Conservation (phyloP, 2,329 filamentous ascomycete species). For the Fusarium verticillioides region DNA sequence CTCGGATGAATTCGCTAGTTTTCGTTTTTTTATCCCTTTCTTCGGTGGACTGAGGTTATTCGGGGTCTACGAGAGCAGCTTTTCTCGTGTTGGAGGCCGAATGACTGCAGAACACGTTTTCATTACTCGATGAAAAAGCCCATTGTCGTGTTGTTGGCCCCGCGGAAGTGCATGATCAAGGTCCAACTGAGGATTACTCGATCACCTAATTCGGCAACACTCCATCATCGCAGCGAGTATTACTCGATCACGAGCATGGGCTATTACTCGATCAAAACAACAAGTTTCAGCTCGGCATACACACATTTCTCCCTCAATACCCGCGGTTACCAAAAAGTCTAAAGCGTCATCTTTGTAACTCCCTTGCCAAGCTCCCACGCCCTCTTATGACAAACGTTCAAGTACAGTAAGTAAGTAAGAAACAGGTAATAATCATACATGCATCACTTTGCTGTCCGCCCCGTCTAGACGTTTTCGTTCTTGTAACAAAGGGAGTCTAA, state of each 20-base stretch:
- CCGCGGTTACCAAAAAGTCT: slow-evolving; percentile 12
- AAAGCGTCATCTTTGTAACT: neutral
- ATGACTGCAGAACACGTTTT: slow-evolving; percentile 26
- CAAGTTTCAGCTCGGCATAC: slow-evolving; percentile 5
- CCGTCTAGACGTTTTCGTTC: slow-evolving; percentile 18
- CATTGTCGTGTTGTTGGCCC: neutral
- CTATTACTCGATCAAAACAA: slow-evolving; percentile 32
- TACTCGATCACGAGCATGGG: neutral
- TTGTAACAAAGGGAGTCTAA: slow-evolving; percentile 22
- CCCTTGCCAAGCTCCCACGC: neutral
- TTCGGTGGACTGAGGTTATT: slow-evolving; percentile 7
- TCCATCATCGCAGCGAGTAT: slow-evolving; percentile 5
- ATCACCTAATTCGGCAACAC: slow-evolving; percentile 6
- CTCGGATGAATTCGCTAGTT: neutral
- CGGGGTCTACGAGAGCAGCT: neutral
- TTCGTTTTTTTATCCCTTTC: neutral
- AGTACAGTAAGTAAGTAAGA: slow-evolving; percentile 11
- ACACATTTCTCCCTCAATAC: neutral
- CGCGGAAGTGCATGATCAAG: slow-evolving; percentile 19
- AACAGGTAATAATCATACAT: slow-evolving; percentile 41
- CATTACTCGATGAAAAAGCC: slow-evolving; percentile 29
- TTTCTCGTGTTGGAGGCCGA: slow-evolving; percentile 7
- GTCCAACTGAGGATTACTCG: slow-evolving; percentile 10
- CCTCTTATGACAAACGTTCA: slow-evolving; percentile 11
- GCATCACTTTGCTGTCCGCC: slow-evolving; percentile 24